A percentile compares a stretch with the other conserved stretches of the same genome.
phyloP scores from a whole-genome alignment of 2,329 filamentous ascomycete genomes.

The Aspergillus neotritici region DNA sequence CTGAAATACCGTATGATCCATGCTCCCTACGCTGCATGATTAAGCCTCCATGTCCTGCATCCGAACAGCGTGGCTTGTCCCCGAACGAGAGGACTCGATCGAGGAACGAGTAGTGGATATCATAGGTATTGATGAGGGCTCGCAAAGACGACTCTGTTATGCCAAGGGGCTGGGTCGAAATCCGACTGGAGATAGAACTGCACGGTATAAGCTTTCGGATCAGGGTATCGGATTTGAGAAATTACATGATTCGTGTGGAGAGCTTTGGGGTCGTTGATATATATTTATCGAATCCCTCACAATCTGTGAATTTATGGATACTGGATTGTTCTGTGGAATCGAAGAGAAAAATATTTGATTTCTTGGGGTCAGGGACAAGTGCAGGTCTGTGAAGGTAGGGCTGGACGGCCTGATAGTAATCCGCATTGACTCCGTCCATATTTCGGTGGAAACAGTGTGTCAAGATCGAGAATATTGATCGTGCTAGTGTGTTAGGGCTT shows the following conservation, averaged over 20 bases:
- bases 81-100: constrained; percentile 16
- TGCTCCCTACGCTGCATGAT: constrained; percentile 8
- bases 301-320: constrained; percentile 8
- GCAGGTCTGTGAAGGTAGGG: neutral
- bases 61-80: constrained; percentile 15
- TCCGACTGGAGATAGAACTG: constrained; percentile 12
- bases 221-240: neutral
- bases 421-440: too few relatives aligned
- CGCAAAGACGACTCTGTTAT: constrained; percentile 13
- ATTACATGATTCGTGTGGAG: constrained; percentile 11
- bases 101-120: constrained; percentile 9
- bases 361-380: neutral
- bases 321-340: constrained; percentile 1
- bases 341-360: neutral
- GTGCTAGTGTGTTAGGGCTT: too few relatives aligned
- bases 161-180: constrained; percentile 9
- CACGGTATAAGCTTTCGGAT: neutral
- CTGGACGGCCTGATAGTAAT: too few relatives aligned
- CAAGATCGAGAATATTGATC: too few relatives aligned
- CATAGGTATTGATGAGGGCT: constrained; percentile 8
- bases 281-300: constrained; percentile 10
- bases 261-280: constrained; percentile 6
- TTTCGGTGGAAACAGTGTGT: too few relatives aligned
- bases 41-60: constrained; percentile 16
- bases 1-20: constrained; percentile 8